phyloP scores from a whole-genome alignment of 768 basidiomycete species.

The Tulasnella sp. region DNA sequence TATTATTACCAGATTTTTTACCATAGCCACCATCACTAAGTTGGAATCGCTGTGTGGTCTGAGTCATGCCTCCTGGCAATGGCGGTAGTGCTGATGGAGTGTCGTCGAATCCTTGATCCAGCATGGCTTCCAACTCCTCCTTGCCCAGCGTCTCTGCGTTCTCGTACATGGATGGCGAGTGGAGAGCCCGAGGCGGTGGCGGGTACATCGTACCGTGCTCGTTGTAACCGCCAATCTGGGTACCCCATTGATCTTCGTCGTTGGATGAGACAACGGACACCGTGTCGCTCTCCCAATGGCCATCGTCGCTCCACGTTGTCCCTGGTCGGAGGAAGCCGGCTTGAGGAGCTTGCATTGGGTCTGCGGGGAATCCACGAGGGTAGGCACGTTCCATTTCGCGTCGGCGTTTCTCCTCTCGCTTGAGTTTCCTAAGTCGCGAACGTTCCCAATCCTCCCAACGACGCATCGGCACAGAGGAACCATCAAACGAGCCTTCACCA shows the following conservation, averaged over 20 bases:
- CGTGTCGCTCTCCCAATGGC: slow-evolving; percentile 50
- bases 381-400: slow-evolving; percentile 74
- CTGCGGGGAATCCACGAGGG: slow-evolving; percentile 46
- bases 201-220: slow-evolving; percentile 72
- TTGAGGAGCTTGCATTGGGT: slow-evolving; percentile 29
- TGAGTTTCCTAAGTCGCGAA: slow-evolving; percentile 82
- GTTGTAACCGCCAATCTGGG: slow-evolving; percentile 92
- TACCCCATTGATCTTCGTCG: slow-evolving; percentile 93
- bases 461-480: slow-evolving; percentile 74
- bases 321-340: slow-evolving; percentile 34
- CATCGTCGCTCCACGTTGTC: slow-evolving; percentile 45
- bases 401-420: slow-evolving; percentile 74
- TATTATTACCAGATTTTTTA: not conserved
- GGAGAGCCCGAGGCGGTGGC: slow-evolving; percentile 73
- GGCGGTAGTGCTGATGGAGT: slow-evolving; percentile 34
- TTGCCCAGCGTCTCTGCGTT: slow-evolving; percentile 48
- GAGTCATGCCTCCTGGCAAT: slow-evolving; percentile 7
- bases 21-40: slow-evolving; percentile 39
- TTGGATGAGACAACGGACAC: slow-evolving; percentile 66
- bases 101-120: slow-evolving; percentile 85
- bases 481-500: slow-evolving; percentile 43
- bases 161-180: slow-evolving; percentile 34
- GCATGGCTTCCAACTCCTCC: slow-evolving; percentile 83
- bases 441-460: slow-evolving; percentile 99
- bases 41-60: slow-evolving; percentile 40